phyloP scores from a whole-genome alignment of 192 early-diverging fungal species.

The Funneliformis geosporum region DNA sequence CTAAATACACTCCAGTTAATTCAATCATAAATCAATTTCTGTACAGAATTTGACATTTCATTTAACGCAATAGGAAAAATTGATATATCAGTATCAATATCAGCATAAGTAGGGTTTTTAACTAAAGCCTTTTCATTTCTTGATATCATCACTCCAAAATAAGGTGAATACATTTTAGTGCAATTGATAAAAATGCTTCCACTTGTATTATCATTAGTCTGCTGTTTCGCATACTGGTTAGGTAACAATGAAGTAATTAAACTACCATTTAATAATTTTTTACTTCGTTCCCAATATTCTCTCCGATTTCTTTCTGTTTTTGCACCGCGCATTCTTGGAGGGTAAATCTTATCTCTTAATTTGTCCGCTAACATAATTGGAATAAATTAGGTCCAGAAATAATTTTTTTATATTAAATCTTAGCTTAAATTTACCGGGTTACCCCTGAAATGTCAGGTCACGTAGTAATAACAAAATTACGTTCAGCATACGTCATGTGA shows the following conservation, averaged over 20 bases:
- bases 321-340: background rate
- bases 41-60: background rate
- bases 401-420: background rate
- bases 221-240: background rate
- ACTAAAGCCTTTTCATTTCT: constrained; percentile 37
- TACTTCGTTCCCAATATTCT: constrained; percentile 51
- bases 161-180: background rate
- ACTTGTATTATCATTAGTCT: too few species aligned
- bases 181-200: too few species aligned
- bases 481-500: too few species aligned
- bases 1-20: constrained; percentile 41
- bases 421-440: background rate
- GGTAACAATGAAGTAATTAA: constrained; percentile 46
- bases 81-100: constrained; percentile 35
- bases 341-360: constrained; percentile 32
- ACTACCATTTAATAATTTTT: constrained; percentile 46
- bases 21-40: constrained; percentile 38
- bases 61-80: constrained; percentile 33
- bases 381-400: background rate
- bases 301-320: constrained; percentile 19
- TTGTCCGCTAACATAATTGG: background rate
- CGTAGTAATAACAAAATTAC: background rate
- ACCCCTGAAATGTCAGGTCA: background rate
- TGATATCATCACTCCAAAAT: constrained; percentile 40
- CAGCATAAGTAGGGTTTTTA: background rate